Evolutionary conservation across 1,284 basidiomycete species (phyloP).

Genomic region (Melampsora larici-populina): DNA sequence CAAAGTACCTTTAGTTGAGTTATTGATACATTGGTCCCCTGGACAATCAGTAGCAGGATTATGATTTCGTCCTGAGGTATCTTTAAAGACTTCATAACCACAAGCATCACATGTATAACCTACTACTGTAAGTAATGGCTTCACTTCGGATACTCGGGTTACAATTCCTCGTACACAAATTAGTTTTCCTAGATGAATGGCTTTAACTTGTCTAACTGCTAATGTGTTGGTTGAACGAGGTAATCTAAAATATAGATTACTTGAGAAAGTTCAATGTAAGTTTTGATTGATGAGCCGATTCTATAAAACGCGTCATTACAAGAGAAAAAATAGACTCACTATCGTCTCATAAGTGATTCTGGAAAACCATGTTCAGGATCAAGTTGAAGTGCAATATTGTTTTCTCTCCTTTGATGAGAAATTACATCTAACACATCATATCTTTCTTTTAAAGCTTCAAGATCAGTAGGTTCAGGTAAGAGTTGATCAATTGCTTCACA

Average conservation of each 20-base stretch:
- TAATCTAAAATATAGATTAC: slow-evolving; percentile 90
- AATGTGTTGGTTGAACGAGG: slow-evolving; percentile 63
- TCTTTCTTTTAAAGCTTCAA: slow-evolving; percentile 66
- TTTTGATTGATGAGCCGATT: slow-evolving; percentile 46
- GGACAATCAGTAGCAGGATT: slow-evolving; percentile 78
- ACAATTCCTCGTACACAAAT: slow-evolving; percentile 97
- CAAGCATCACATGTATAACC: slow-evolving; percentile 98
- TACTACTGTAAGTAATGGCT: slow-evolving; percentile 92
- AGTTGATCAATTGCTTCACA: slow-evolving; percentile 83
- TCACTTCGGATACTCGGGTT: slow-evolving; percentile 97
- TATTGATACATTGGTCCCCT: slow-evolving; percentile 69
- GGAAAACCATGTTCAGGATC: slow-evolving; percentile 67
- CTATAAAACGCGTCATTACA: slow-evolving; percentile 5
- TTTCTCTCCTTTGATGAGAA: slow-evolving; percentile 82
- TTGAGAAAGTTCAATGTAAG: slow-evolving; percentile 53
- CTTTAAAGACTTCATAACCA: slow-evolving; percentile 97
- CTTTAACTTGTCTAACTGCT: slow-evolving; percentile 87
- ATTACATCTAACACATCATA: slow-evolving; percentile 88
- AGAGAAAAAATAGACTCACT: slow-evolving; percentile 63
- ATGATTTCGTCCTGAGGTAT: slow-evolving; percentile 89
- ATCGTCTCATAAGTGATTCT: slow-evolving; percentile 82
- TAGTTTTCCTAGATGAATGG: slow-evolving; percentile 77
- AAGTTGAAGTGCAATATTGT: slow-evolving; percentile 59
- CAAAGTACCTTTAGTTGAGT: slow-evolving; percentile 81
- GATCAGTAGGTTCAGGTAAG: slow-evolving; percentile 79